Base-by-base conservation (phyloP, 805 yeast genomes). In the Sugiyamaella valdiviana region DNA sequence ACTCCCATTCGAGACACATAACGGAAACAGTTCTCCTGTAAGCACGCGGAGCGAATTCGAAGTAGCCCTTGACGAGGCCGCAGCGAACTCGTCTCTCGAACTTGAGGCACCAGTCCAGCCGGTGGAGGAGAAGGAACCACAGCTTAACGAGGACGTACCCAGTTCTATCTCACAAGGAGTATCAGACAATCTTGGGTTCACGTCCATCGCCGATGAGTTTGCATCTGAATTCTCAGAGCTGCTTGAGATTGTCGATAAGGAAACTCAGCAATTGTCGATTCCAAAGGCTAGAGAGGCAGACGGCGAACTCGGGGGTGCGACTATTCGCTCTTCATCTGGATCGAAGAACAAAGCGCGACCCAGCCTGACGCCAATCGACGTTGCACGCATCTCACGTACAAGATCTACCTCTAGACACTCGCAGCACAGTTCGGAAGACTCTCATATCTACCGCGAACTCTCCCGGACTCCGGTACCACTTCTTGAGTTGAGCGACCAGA, bases 311-410 rank as follows among this genome's bases (percentile, higher is more conserved):
- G 39, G 24, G 14, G 36, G 17, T 10, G 17, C 54, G 9, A 56
- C 59, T 10, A 54, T 56, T 23, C 32, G 59, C 14, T 50, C 59
- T 2, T 48, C 56, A 2, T 51, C 57, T 22, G 59, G 57, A 5
- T 45, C 52, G 19, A 40, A 46, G 23, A 37, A 45, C 16, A 35
- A 49, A 42, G 22, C 55, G 6, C 48, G 57, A 12, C 56, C 56
- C 17, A 56, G 59, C 35, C 21, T 56, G 29, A 54, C 59, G 5
- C 59, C 59, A 14, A 35, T 38, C 35, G 59, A 56, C 35, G 55
- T 55, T 14, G 46, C 39, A 2, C 46, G 54, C 6, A 48, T 48
- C 4, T 29, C 51, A 12, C 24, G 45, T 19, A 29, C 52, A 2
- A 41, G 56, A 15, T 39, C 46, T 4, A 26, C 36, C 20, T 39